Percentiles rank a stretch among this genome's conserved stretches.
Evolutionary conservation across 192 early-diverging fungal species (phyloP).

Genomic region (Pilaira anomala): DNA sequence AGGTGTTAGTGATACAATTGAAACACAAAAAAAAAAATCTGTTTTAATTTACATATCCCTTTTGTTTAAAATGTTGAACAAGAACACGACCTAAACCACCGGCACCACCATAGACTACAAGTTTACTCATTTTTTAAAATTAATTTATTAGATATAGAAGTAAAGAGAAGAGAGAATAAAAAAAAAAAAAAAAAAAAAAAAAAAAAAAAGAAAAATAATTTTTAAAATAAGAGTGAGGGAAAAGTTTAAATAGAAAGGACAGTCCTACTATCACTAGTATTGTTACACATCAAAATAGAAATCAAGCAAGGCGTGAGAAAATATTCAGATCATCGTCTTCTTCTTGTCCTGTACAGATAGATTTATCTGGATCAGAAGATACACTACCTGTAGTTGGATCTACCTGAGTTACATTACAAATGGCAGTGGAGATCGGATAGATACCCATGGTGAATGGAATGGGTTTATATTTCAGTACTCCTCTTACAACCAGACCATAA

Average conservation of each 20-base stretch:
- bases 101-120: slow-evolving; percentile 87
- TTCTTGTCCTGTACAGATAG: slow-evolving; percentile 1
- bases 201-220: neutral
- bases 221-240: neutral
- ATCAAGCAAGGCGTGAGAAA: neutral
- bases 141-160: slow-evolving; percentile 10
- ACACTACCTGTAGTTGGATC: slow-evolving; percentile 29
- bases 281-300: no score
- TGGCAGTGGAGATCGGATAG: slow-evolving; percentile 14
- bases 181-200: neutral
- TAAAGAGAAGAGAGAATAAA: neutral
- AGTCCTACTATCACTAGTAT: neutral
- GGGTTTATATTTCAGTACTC: slow-evolving; percentile 27
- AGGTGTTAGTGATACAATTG: neutral
- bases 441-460: slow-evolving; percentile 10
- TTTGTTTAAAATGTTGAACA: slow-evolving; percentile 67
- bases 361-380: slow-evolving; percentile 18
- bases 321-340: neutral
- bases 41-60: slow-evolving; percentile 60
- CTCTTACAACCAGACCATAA: slow-evolving; percentile 29
- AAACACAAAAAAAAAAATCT: neutral
- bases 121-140: slow-evolving; percentile 51
- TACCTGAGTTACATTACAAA: slow-evolving; percentile 27
- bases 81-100: slow-evolving; percentile 84
- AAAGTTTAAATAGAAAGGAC: no score